Evolutionary conservation across 148 eudicot genomes (phyloP), one percentile per base, ranked within the genome.

Genomic region (Silene conica): DNA sequence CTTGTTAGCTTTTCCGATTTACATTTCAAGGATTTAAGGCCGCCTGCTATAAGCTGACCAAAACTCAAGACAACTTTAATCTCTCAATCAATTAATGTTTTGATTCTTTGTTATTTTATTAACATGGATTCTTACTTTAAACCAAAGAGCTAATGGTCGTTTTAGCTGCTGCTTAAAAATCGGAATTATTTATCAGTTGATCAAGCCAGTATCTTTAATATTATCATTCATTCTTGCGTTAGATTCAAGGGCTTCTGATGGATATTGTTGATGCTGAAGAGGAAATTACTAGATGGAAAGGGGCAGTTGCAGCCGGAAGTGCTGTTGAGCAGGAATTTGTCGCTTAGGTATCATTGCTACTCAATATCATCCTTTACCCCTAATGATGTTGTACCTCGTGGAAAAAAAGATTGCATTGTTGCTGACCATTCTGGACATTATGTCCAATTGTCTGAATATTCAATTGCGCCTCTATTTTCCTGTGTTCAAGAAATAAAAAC

Each of bases 211-310:
- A n/a, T n/a, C n/a, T n/a, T n/a, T n/a, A n/a, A n/a, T n/a, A n/a
- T n/a, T 26, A 56, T 67, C 46, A 38, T n/a, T 2, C 50, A 45
- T 67, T 64, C 22, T 11, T 79, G 34, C 56, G 28, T 65, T 60
- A 95, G 98, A 89, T 95, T 78, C 96, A 92, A 87, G 98, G 96
- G 68, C 97, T 95, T 73, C 88, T 88, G 98, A 80, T 90, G 84
- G 98, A 95, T 74, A 86, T 95, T 77, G 83, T 93, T 83, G 88
- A 87, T 77, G 92, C 97, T 77, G 98, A 94, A 86, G 98, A 94
- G 83, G 98, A 94, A 77, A 91, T 94, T 68, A 88, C 83, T n/a
- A 82, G 98, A 81, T 94, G 98, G 98, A 94, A 91, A 80, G 81
- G 86, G 81, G 98, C 96, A 45, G 98, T 97, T 81, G 96, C 87